phyloP scores from a whole-genome alignment of 78 protist species.

The Dictyostelium capitatum region DNA sequence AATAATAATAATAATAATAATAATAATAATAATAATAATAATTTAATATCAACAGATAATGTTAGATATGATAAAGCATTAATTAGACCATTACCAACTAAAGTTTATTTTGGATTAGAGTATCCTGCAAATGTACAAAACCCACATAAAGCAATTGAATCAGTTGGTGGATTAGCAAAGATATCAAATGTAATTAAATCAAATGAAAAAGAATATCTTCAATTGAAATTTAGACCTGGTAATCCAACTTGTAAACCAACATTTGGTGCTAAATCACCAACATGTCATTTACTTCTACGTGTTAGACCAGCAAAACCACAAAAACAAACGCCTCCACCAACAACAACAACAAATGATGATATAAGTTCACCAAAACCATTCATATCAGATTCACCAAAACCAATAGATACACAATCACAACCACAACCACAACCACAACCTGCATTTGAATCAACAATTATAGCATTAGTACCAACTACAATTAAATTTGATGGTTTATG shows the following conservation, averaged over 20 bases:
- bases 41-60: background rate
- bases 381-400: background rate
- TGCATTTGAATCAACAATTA: slow-evolving; percentile 18
- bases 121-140: slow-evolving; percentile 64
- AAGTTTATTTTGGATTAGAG: slow-evolving; percentile 49
- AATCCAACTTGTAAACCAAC: slow-evolving; percentile 35
- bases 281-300: slow-evolving; percentile 40
- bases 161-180: slow-evolving; percentile 44
- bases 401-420: background rate
- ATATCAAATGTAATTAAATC: slow-evolving; percentile 53
- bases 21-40: background rate
- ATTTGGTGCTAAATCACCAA: slow-evolving; percentile 49
- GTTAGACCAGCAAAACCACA: slow-evolving; percentile 18
- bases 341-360: background rate
- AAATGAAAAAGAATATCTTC: slow-evolving; percentile 28
- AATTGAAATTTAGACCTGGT: slow-evolving; percentile 50
- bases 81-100: slow-evolving; percentile 14
- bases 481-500: slow-evolving; percentile 36
- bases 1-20: background rate
- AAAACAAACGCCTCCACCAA: background rate
- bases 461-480: slow-evolving; percentile 52
- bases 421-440: background rate
- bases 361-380: background rate
- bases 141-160: slow-evolving; percentile 26
- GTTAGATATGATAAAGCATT: slow-evolving; percentile 28